phyloP scores from a whole-genome alignment of 2,329 filamentous ascomycete species.

The Claviceps quebecensis region DNA sequence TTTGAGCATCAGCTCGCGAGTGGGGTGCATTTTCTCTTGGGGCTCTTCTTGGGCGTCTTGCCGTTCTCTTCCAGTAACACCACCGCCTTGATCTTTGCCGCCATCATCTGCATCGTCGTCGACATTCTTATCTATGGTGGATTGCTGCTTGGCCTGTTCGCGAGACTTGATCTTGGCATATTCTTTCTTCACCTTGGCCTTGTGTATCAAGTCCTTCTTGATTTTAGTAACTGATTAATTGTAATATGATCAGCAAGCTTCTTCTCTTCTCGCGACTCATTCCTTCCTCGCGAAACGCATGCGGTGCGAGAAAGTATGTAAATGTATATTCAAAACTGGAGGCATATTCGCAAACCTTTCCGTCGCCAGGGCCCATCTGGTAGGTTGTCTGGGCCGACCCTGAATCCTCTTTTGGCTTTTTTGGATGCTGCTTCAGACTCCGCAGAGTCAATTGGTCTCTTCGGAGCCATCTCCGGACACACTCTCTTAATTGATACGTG shows the following conservation, averaged over 20 bases:
- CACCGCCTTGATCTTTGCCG: conserved; percentile 6
- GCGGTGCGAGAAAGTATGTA: neutral
- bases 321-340: neutral
- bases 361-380: conserved; percentile 80
- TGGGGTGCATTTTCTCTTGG: conserved; percentile 20
- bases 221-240: conserved; percentile 55
- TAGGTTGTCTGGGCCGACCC: conserved; percentile 76
- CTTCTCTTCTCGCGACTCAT: no score
- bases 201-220: conserved; percentile 77
- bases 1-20: conserved; percentile 25
- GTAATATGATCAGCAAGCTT: conserved; percentile 20
- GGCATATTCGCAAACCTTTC: conserved; percentile 37
- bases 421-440: conserved; percentile 27
- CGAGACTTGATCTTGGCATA: conserved; percentile 71
- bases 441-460: conserved; percentile 16
- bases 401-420: conserved; percentile 58
- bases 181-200: conserved; percentile 83
- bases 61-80: conserved; percentile 7
- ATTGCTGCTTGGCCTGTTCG: conserved; percentile 17
- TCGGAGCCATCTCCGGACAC: conserved; percentile 16
- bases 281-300: neutral
- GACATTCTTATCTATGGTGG: conserved; percentile 7
- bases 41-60: neutral
- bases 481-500: neutral
- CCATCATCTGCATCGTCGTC: conserved; percentile 8